Evolutionary conservation across 345 rosid genomes (phyloP).

Genomic region (Acer campestre): DNA sequence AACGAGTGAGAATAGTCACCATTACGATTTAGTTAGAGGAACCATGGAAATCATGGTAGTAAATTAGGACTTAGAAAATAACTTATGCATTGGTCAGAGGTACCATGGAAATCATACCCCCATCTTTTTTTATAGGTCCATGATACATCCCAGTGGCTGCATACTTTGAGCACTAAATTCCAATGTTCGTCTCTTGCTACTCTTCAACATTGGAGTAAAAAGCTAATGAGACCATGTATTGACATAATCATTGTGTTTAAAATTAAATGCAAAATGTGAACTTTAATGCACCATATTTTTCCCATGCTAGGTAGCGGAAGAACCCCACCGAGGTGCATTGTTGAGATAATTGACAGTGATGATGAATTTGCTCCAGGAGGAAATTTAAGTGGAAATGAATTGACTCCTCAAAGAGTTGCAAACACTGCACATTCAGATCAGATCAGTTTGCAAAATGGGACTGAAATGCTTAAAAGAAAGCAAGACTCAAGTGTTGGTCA

Average conservation of each 20-base stretch:
- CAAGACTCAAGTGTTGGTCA: background rate
- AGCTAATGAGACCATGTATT: too few relatives aligned
- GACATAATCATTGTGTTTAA: background rate
- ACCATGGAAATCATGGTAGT: background rate
- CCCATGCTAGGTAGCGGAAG: conserved; percentile 21
- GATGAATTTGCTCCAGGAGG: conserved; percentile 25
- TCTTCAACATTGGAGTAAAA: too few relatives aligned
- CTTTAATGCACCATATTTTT: background rate
- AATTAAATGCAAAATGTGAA: background rate
- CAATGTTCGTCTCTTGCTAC: too few relatives aligned
- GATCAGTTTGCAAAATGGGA: conserved; percentile 1
- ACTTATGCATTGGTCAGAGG: background rate
- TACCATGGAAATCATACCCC: too few relatives aligned
- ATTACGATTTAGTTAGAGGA: too few relatives aligned
- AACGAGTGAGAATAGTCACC: too few relatives aligned
- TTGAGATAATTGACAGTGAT: conserved; percentile 40
- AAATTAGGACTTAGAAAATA: too few relatives aligned
- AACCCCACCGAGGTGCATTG: conserved; percentile 10
- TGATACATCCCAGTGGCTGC: too few relatives aligned
- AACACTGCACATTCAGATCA: conserved; percentile 6
- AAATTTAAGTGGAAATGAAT: conserved; percentile 10
- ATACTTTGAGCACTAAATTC: too few relatives aligned
- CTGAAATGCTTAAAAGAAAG: conserved; percentile 39
- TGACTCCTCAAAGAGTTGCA: background rate
- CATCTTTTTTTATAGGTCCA: too few relatives aligned